Evolutionary conservation across 108 stramenopile species (phyloP), one percentile per base, ranked within the genome.

Genomic region (Hondaea fermentalgiana): DNA sequence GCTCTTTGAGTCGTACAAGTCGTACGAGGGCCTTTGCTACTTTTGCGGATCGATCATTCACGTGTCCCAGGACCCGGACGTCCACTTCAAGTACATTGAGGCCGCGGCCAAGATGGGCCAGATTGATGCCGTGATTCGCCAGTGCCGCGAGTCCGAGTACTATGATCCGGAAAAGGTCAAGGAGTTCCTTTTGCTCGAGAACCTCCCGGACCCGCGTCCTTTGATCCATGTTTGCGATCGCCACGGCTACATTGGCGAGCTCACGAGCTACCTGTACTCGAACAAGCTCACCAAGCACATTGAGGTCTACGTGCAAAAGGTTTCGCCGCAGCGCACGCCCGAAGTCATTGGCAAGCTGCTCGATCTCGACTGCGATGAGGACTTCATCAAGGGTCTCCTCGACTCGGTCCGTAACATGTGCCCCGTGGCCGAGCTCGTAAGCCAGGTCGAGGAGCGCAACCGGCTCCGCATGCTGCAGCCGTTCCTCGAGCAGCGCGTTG

Each of bases 211-310:
- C 93, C 99, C 99, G 49, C 96, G 98, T 43, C 98, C 98, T 44
- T 93, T 99, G 16, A 99, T 99, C 90, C 98, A 99, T 89, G 99
- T 99, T n/a, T 99, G 99, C 90, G 99, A 99, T 90, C 97, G 98
- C 58, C 95, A 94, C 91, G 98, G 97, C 89, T 99, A 98, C 91
- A 95, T 99, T 55, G 98, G 98, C 71, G 99, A 99, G 94, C 94
- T 99, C 87, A 98, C 99, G 19, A 96, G 97, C 58, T 99, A 99
- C 95, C 92, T 99, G 47, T 98, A 99, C 95, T 91, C 96, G 89
- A 98, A 99, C 96, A 97, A 96, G 92, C 96, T 99, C 43, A 92
- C 97, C 76, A 98, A 98, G 92, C 99, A 99, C 94, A 97, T 99
- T 87, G 99, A 99, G 95, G 98, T 99, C 51, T 99, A 99, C 91